phyloP scores from a whole-genome alignment of 2,329 filamentous ascomycete genomes.

The Conoideocrella luteorostrata region DNA sequence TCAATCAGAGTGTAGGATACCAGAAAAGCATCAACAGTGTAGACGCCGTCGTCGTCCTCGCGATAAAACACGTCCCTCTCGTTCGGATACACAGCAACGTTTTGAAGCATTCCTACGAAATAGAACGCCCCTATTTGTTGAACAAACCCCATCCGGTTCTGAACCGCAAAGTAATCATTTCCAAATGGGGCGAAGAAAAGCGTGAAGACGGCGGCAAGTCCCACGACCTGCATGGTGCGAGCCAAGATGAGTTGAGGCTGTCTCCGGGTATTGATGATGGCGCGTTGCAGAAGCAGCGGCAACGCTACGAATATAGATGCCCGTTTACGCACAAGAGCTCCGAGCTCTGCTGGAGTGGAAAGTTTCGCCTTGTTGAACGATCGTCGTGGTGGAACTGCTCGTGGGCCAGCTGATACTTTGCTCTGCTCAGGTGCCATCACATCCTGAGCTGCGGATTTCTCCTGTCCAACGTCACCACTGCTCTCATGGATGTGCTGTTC shows the following conservation, averaged over 20 bases:
- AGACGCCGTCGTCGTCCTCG: conserved; percentile 68
- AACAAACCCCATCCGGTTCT: conserved; percentile 67
- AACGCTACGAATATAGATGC: conserved; percentile 57
- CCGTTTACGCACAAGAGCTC: conserved; percentile 57
- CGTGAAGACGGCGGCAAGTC: conserved; percentile 55
- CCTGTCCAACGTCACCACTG: not conserved
- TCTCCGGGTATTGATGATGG: conserved; percentile 61
- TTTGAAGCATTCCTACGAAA: conserved; percentile 74
- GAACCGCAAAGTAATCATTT: conserved; percentile 62
- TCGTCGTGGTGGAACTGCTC: conserved; percentile 26
- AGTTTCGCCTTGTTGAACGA: conserved; percentile 40
- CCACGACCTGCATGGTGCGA: conserved; percentile 60
- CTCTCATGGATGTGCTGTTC: not conserved
- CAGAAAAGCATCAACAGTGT: conserved; percentile 65
- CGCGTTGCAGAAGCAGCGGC: conserved; percentile 60
- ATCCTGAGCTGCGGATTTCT: not conserved
- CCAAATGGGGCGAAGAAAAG: conserved; percentile 67
- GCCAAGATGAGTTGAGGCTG: conserved; percentile 59
- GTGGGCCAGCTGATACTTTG: conserved; percentile 10
- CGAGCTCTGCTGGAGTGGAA: conserved; percentile 65
- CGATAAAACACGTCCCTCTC: conserved; percentile 73
- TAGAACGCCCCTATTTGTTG: conserved; percentile 67
- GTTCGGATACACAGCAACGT: conserved; percentile 65
- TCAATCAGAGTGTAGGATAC: conserved; percentile 64
- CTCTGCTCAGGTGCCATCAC: not conserved